Conservation (phyloP, 495 filamentous ascomycete species). For the Daldinia caldariorum region DNA sequence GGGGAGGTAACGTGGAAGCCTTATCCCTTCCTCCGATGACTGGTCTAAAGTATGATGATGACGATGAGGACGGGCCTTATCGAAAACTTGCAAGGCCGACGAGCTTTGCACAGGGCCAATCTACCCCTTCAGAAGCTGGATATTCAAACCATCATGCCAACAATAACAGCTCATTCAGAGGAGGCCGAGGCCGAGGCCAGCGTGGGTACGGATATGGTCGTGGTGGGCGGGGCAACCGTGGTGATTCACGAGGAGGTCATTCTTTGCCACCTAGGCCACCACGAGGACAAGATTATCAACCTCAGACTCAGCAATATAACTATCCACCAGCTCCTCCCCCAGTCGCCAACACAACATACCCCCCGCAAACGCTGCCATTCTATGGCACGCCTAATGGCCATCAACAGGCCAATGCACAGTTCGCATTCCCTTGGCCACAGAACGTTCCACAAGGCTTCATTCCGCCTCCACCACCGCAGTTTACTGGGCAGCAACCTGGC, state of each 20-base stretch:
- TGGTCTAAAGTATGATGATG: slow-evolving; percentile 61
- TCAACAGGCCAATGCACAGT: slow-evolving; percentile 34
- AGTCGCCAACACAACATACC: slow-evolving; percentile 28
- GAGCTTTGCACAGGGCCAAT: slow-evolving; percentile 58
- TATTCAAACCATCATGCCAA: slow-evolving; percentile 29
- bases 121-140: slow-evolving; percentile 44
- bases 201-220: slow-evolving; percentile 58
- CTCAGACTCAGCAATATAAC: slow-evolving; percentile 44
- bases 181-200: slow-evolving; percentile 56
- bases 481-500: slow-evolving; percentile 40
- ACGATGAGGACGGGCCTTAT: slow-evolving; percentile 75
- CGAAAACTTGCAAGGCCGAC: slow-evolving; percentile 72
- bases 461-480: slow-evolving; percentile 46
- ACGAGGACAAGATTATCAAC: slow-evolving; percentile 43
- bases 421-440: slow-evolving; percentile 42
- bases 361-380: slow-evolving; percentile 33
- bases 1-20: slow-evolving; percentile 49
- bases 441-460: slow-evolving; percentile 40
- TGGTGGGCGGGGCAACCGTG: slow-evolving; percentile 50
- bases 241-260: slow-evolving; percentile 49
- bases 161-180: slow-evolving; percentile 54
- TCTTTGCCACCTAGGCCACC: slow-evolving; percentile 47
- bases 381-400: slow-evolving; percentile 35
- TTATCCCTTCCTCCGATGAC: slow-evolving; percentile 49
- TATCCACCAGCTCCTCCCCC: slow-evolving; percentile 31